Evolutionary conservation across 805 yeast genomes (phyloP).

Genomic region (Teunomyces gatunensis): DNA sequence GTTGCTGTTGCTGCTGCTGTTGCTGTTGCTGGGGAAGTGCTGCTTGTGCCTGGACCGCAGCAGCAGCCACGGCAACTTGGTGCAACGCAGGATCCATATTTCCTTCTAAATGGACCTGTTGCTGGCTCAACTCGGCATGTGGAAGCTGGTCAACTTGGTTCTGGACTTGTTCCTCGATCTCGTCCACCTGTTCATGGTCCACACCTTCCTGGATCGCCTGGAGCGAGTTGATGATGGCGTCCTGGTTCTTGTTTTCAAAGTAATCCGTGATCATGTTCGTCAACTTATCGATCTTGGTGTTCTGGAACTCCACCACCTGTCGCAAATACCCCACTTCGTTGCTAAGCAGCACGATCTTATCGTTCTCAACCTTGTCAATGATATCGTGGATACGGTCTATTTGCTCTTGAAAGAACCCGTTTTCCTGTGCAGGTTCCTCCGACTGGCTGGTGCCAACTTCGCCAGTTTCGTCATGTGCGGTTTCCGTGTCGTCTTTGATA

Average conservation of each 20-base stretch:
- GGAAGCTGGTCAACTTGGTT: conserved; percentile 19
- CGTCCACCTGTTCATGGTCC: conserved; percentile 16
- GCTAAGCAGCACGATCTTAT: conserved; percentile 15
- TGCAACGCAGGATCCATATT: conserved; percentile 44
- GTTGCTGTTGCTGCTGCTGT: conserved; percentile 5
- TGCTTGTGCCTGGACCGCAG: conserved; percentile 25
- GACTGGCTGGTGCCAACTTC: not conserved
- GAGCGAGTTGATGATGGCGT: conserved; percentile 27
- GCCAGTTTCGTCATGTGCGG: not conserved
- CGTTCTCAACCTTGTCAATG: conserved; percentile 8
- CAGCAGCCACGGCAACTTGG: conserved; percentile 40
- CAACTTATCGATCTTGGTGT: conserved; percentile 37
- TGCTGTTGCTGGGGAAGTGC: conserved; percentile 8
- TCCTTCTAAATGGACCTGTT: conserved; percentile 25
- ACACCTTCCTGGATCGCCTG: conserved; percentile 24
- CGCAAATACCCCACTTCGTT: conserved; percentile 37
- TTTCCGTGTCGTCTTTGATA: conserved; percentile 2
- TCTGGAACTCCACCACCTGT: conserved; percentile 37
- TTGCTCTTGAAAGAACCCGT: conserved; percentile 1
- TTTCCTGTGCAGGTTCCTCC: not conserved
- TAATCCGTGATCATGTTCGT: conserved; percentile 31
- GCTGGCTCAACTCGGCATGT: conserved; percentile 10
- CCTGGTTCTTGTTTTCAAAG: conserved; percentile 28
- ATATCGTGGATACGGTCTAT: conserved; percentile 4
- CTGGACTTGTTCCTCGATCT: conserved; percentile 20